Base-by-base conservation (phyloP, 179 eudicot genomes). In the Nepenthes alata region DNA sequence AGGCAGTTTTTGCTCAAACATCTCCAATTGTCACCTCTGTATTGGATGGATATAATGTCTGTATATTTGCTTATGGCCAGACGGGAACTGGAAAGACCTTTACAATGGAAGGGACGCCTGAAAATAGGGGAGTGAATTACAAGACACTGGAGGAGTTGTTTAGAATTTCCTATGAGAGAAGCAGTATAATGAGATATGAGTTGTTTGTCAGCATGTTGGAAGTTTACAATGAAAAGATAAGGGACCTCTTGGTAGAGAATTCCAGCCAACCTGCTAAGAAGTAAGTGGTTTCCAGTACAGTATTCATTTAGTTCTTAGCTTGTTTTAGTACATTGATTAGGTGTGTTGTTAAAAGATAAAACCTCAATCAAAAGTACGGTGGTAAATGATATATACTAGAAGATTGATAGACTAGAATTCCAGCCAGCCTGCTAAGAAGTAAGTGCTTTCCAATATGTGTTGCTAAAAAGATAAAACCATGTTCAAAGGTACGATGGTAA, bases 21-120 rank as follows among this genome's bases (percentile, higher is more conserved):
- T 74, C 76, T 57, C 89, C 98, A 2, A 69, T 90, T 53, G 89
- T 87, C 54, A 85, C 87, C 55, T 93, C 97, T 12, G 98, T 93
- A 35, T 72, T 93, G 72, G 97, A 93, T 77, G 98, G 98, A 64
- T 93, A 78, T 77, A 93, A 93, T 65, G 98, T 90, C 54, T 93
- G 97, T 71, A 93, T 93, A 56, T 93, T 93, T 75, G 98, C 98
- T 15, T 93, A 93, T 63, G 98, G 98, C 51, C 98, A 93, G 68
- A 93, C 98, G 56, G 97, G 98, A 60, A 93, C 98, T 0, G 98
- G 98, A 14, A 93, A 93, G 74, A 93, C 98, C 41, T 93, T 85
- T 70, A 93, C 98, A 0, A 93, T 93, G 97, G 98, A 93, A 82
- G 98, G 98, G 63, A 85, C 91, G 6, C 72, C 82, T 51, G 98